These are phyloP conservation scores for Albugo laibachii DNA, from an alignment of 352 stramenopile species.

Conservation along the genomic window DNA sequence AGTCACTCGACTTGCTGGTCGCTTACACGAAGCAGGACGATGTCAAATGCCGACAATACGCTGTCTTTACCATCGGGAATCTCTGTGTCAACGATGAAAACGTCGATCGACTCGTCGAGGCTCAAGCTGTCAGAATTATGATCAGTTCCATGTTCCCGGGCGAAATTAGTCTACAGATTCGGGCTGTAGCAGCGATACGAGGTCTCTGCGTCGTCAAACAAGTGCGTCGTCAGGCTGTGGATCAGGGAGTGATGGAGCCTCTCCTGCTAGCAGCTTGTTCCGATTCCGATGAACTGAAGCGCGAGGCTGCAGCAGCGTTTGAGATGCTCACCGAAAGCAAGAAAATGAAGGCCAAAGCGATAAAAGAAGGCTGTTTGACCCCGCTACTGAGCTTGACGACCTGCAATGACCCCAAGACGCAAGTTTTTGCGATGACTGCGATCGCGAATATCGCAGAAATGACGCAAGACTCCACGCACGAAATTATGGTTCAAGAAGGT, in stretches of 20 bases:
- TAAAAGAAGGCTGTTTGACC: slow-evolving; percentile 83
- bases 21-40: slow-evolving; percentile 88
- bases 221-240: slow-evolving; percentile 80
- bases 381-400: slow-evolving; percentile 79
- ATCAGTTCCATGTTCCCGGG: slow-evolving; percentile 90
- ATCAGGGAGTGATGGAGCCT: slow-evolving; percentile 84
- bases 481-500: slow-evolving; percentile 87
- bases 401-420: slow-evolving; percentile 75
- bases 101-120: slow-evolving; percentile 73
- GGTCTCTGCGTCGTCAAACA: slow-evolving; percentile 83
- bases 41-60: slow-evolving; percentile 92
- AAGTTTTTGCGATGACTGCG: slow-evolving; percentile 84
- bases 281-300: slow-evolving; percentile 88
- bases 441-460: slow-evolving; percentile 93
- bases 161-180: slow-evolving; percentile 90
- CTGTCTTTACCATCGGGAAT: slow-evolving; percentile 90
- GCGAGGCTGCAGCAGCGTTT: slow-evolving; percentile 88
- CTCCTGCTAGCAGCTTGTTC: slow-evolving; percentile 81
- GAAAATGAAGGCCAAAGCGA: slow-evolving; percentile 93
- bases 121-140: slow-evolving; percentile 81
- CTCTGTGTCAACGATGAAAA: slow-evolving; percentile 85
- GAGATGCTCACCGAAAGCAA: slow-evolving; percentile 89
- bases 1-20: slow-evolving; percentile 70
- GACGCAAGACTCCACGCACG: slow-evolving; percentile 88
- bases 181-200: slow-evolving; percentile 86